Percentiles rank a stretch among this genome's conserved stretches.
phyloP scores from a whole-genome alignment of 345 rosid genomes.

The rapeseed (Brassica napus) region DNA sequence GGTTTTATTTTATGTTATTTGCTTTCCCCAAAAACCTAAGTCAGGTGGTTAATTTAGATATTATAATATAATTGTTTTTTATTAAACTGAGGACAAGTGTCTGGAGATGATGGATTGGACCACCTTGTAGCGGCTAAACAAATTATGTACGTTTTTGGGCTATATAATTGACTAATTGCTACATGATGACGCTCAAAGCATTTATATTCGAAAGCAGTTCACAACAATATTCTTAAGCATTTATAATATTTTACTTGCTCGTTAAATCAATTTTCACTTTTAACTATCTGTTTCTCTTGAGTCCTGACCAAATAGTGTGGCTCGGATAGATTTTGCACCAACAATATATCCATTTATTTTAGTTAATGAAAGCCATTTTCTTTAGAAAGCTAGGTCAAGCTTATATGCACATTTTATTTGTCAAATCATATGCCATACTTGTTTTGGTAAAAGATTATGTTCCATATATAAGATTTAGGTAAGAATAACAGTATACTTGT shows the following conservation, averaged over 20 bases:
- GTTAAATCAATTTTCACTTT: neutral
- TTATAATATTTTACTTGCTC: neutral
- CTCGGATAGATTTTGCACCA: too few species aligned
- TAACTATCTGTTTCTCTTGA: neutral
- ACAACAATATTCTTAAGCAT: neutral
- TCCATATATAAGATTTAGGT: neutral
- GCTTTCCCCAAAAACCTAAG: slow-evolving; percentile 32
- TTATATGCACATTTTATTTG: neutral
- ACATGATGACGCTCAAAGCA: slow-evolving; percentile 8
- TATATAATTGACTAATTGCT: slow-evolving; percentile 4
- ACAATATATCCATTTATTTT: too few species aligned
- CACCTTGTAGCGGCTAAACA: slow-evolving; percentile 15
- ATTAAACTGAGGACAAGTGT: slow-evolving; percentile 29
- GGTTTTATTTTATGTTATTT: slow-evolving; percentile 5
- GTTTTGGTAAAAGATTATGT: slow-evolving; percentile 1
- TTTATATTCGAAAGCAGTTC: neutral
- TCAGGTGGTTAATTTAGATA: slow-evolving; percentile 29
- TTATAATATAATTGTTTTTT: neutral
- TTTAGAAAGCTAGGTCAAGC: neutral
- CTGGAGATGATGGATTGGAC: slow-evolving; percentile 23
- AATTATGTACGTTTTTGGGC: slow-evolving; percentile 13
- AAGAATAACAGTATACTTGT: neutral
- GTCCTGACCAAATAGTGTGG: neutral
- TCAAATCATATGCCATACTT: neutral
- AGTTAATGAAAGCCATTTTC: neutral